Base-by-base conservation (phyloP, 345 rosid species). In the Arabidopsis thaliana region DNA sequence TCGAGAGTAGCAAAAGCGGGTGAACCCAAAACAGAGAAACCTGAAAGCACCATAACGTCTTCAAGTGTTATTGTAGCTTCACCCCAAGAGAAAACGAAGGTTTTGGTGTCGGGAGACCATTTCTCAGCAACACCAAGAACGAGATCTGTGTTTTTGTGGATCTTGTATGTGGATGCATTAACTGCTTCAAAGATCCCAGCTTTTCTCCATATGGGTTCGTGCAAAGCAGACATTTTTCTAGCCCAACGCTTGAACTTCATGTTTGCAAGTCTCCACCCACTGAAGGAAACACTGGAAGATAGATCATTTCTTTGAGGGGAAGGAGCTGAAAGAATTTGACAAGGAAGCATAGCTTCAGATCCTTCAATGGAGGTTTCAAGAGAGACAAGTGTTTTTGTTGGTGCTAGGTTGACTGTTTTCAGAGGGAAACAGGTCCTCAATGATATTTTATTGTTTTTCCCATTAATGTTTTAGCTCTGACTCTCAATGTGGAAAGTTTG, bases 31-130 rank as follows among this genome's bases (percentile, higher is more conserved):
- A 79, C 87, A 32, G 88, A 72, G 73, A 71, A 85, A 0, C 86
- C 85, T 44, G 84, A 70, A 7, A 69, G 72, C 14, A 85, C 20
- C 82, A 75, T 59, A 59, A 85, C 65, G 46, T 85, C 86, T 59
- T 88, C 88, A 6, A 86, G 77, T 0, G 89, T 82, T 7, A 88
- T 7, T 1, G 85, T 82, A 2, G 87, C 81, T 78, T 85, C 91
- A 45, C 88, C 91, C 88, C 86, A 89, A 1, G 83, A 71, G n/a
- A 87, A 84, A 16, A 87, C 48, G 44, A 87, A 85, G 0, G 86
- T 62, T 5, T 82, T 83, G 3, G 88, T 85, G 4, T 77, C 73
- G 23, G 82, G 83, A 40, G 80, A 77, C 85, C 91, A 88, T 65
- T 53, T 83, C 67, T 82, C 79, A 5, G 83, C 88, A 16, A 87